Evolutionary conservation across 352 stramenopile species (phyloP), one percentile per base, ranked within the genome.

Genomic region (Elongisporangium prolatum): DNA sequence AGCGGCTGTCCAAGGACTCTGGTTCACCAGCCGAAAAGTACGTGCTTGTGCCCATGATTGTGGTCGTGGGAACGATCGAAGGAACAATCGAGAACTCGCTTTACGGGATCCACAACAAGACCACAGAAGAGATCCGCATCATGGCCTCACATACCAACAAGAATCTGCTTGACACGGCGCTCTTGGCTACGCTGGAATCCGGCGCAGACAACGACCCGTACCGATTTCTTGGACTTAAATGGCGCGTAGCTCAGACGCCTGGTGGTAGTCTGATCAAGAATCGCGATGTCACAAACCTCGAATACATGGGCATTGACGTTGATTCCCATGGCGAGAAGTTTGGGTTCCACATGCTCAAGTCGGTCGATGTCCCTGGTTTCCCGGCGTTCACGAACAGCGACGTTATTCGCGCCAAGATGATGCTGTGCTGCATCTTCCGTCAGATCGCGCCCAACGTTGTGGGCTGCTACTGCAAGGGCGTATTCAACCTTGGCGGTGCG

Each of bases 341-440:
- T 49, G 76, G 67, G 2, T 81, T 75, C 62, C 72, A 75, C 16
- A 37, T 86, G 18, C 60, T 86, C n/a, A 74, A 84, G 48, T 86
- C 76, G 11, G 67, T 89, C 21, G 72, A 85, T 17, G 64, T 72
- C 3, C 53, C 67, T 3, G 69, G 61, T 0, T 85, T 74, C 21
- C 74, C 74, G 5, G 37, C 64, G n/a, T 68, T 77, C 44, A 51
- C 61, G 0, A 67, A 80, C 54, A 68, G 16, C 38, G 65, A 63
- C 40, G 56, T 77, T 52, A 59, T 82, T 9, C 75, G 71, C 18
- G 70, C 75, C n/a, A 72, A 76, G 34, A 72, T 80, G 65, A 83
- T 78, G 69, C 57, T 85, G 34, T 85, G 75, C 56, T 81, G 72
- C 53, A 86, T 88, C 56, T 82, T 79, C 51, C 74, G 79, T 0